Conservation (phyloP, 176 grass and related monocot species). For the Pontederia paniculata region DNA sequence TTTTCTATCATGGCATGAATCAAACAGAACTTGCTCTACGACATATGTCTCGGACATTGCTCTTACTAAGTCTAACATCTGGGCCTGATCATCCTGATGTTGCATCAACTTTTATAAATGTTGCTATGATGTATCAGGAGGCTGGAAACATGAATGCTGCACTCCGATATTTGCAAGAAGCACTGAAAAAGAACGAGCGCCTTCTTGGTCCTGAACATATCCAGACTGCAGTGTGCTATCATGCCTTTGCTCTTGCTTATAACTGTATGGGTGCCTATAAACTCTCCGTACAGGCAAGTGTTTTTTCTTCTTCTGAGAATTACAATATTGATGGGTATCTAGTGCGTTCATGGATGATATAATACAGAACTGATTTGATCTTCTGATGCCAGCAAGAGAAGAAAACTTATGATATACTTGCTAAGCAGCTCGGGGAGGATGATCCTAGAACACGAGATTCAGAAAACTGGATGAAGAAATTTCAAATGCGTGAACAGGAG, state of each 20-base stretch:
- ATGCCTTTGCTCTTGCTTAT: slow-evolving; percentile 92
- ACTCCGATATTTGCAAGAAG: slow-evolving; percentile 89
- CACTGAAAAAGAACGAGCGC: slow-evolving; percentile 73
- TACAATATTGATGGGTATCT: not conserved
- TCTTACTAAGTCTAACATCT: slow-evolving; percentile 72
- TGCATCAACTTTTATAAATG: slow-evolving; percentile 84
- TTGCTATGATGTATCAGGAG: slow-evolving; percentile 99
- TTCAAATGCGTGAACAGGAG: slow-evolving; percentile 66
- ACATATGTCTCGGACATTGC: slow-evolving; percentile 80
- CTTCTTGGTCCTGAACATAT: slow-evolving; percentile 86
- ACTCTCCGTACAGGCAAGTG: slow-evolving; percentile 81
- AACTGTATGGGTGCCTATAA: slow-evolving; percentile 87
- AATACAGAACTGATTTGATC: not conserved
- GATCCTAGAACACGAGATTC: slow-evolving; percentile 86
- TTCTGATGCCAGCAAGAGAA: slow-evolving; percentile 73
- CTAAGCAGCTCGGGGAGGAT: slow-evolving; percentile 67
- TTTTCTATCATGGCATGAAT: slow-evolving; percentile 94
- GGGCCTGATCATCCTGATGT: slow-evolving; percentile 89
- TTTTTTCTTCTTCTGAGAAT: not conserved
- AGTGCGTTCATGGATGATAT: not conserved
- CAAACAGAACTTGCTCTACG: slow-evolving; percentile 77
- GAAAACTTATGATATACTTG: slow-evolving; percentile 79
- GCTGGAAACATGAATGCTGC: slow-evolving; percentile 70
- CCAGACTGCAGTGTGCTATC: slow-evolving; percentile 94
- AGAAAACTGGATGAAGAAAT: slow-evolving; percentile 88